A percentile compares a stretch with the other conserved stretches of the same genome.
Conservation (phyloP, 768 basidiomycete species). For the Hericium erinaceus region DNA sequence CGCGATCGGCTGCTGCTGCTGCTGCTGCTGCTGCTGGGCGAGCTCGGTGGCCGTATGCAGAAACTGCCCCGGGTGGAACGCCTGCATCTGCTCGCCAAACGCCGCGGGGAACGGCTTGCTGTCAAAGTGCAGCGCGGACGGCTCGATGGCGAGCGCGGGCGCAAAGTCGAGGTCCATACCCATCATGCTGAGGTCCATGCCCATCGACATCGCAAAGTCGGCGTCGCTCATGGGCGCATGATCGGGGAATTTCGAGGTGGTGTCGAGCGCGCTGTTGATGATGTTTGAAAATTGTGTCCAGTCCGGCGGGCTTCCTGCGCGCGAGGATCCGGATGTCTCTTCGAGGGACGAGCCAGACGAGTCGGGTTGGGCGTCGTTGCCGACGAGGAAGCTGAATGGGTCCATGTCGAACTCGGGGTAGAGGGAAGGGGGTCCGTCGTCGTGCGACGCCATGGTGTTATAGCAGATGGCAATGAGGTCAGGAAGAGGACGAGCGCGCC, state of each 20-base stretch:
- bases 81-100: constrained; percentile 14
- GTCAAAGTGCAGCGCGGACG: constrained; percentile 49
- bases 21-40: constrained; percentile 9
- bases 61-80: constrained; percentile 5
- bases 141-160: constrained; percentile 53
- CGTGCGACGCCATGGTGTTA: not conserved
- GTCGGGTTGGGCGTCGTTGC: not conserved
- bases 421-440: not conserved
- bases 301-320: constrained; percentile 12
- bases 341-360: constrained; percentile 1
- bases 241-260: not conserved
- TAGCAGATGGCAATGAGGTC: no score
- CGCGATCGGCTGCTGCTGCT: constrained; percentile 9
- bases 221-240: not conserved
- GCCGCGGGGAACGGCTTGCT: not conserved
- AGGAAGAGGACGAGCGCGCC: no score
- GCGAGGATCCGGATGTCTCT: constrained; percentile 1
- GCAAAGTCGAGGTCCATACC: constrained; percentile 55
- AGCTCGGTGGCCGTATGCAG: not conserved
- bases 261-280: constrained; percentile 3
- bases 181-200: constrained; percentile 17
- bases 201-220: constrained; percentile 25
- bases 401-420: not conserved
- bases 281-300: constrained; percentile 15
- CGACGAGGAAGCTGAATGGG: not conserved